A percentile compares a stretch with the other conserved stretches of the same genome.
These are phyloP conservation scores for Sugiyamaella americana DNA, from an alignment of 805 yeast genomes.

Conservation along the genomic window DNA sequence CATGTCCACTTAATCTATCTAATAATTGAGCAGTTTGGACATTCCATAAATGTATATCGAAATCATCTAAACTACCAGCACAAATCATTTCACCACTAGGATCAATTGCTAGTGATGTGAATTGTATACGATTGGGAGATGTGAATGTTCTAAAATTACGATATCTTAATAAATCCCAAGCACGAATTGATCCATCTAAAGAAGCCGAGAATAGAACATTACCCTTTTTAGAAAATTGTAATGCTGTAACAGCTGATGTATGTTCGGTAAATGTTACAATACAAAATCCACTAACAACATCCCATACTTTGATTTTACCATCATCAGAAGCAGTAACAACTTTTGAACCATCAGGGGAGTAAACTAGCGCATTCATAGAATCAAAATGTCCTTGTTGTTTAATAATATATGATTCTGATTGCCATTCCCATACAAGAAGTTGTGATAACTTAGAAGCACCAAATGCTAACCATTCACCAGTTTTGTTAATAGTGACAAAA, in stretches of 20 bases:
- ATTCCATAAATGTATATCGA: slow-evolving; percentile 92
- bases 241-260: slow-evolving; percentile 78
- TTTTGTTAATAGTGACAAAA: slow-evolving; percentile 66
- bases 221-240: slow-evolving; percentile 82
- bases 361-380: slow-evolving; percentile 72
- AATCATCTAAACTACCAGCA: slow-evolving; percentile 87
- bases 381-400: slow-evolving; percentile 98
- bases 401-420: slow-evolving; percentile 87
- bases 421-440: slow-evolving; percentile 96
- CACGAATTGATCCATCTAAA: slow-evolving; percentile 92
- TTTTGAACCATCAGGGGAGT: slow-evolving; percentile 92
- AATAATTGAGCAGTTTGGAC: slow-evolving; percentile 91
- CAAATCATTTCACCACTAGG: slow-evolving; percentile 96
- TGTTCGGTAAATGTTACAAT: slow-evolving; percentile 89
- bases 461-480: slow-evolving; percentile 97
- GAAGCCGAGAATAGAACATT: slow-evolving; percentile 89
- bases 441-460: slow-evolving; percentile 93
- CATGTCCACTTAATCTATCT: slow-evolving; percentile 87
- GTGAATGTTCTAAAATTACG: slow-evolving; percentile 94
- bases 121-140: slow-evolving; percentile 82
- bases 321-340: slow-evolving; percentile 94
- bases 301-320: slow-evolving; percentile 97
- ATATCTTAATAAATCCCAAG: slow-evolving; percentile 91
- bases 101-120: slow-evolving; percentile 85
- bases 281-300: slow-evolving; percentile 85